Conservation (phyloP, 768 basidiomycete genomes). For the Hericium rajendrae region DNA sequence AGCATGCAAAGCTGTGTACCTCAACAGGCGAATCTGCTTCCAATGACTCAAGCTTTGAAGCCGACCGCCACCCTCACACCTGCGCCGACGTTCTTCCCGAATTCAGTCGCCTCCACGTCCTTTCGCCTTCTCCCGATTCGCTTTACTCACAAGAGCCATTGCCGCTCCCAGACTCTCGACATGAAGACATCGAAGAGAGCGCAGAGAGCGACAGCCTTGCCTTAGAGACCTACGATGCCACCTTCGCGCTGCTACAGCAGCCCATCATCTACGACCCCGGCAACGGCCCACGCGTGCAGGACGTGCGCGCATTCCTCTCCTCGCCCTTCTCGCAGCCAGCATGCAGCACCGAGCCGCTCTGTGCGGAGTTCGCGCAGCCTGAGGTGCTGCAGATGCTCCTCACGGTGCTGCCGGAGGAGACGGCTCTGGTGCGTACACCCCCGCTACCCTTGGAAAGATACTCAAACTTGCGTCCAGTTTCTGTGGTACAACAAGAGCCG, state of each 20-base stretch:
- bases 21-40: neutral
- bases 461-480: constrained; percentile 36
- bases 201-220: neutral
- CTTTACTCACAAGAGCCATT: neutral
- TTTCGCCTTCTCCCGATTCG: neutral
- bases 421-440: constrained; percentile 46
- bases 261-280: constrained; percentile 74
- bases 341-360: constrained; percentile 53
- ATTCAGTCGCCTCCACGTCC: neutral
- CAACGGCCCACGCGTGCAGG: constrained; percentile 66
- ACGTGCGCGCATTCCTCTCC: constrained; percentile 53
- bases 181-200: neutral
- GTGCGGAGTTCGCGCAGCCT: constrained; percentile 68
- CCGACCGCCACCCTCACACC: neutral
- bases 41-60: neutral
- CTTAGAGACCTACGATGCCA: constrained; percentile 6
- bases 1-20: neutral
- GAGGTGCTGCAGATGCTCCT: constrained; percentile 68
- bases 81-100: neutral
- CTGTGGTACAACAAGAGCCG: constrained; percentile 86
- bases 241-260: constrained; percentile 14
- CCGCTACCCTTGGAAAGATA: neutral
- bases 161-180: neutral
- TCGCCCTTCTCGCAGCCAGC: constrained; percentile 63
- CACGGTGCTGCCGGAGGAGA: constrained; percentile 62